Evolutionary conservation across 2,329 filamentous ascomycete genomes (phyloP).

Genomic region (Calonectria hawksworthii): DNA sequence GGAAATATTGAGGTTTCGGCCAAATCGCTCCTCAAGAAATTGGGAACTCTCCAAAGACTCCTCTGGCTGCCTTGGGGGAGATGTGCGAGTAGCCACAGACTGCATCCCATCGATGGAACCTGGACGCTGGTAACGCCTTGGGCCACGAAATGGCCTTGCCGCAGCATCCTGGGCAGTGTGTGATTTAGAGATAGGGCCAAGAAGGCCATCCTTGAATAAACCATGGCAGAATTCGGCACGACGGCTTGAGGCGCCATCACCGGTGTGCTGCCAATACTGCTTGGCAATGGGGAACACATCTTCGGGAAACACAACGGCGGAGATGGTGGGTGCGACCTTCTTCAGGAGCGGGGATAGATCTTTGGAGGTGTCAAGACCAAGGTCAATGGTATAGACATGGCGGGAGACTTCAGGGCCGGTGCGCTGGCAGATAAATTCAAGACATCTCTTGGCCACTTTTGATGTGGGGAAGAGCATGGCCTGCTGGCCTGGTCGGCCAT

Average conservation of each 20-base stretch:
- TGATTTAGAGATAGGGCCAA: conserved; percentile 52
- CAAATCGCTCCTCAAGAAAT: conserved; percentile 95
- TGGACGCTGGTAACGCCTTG: conserved; percentile 81
- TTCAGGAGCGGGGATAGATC: conserved; percentile 65
- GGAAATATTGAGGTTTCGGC: conserved; percentile 86
- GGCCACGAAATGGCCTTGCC: conserved; percentile 72
- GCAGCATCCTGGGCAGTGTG: conserved; percentile 44
- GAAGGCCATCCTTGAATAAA: conserved; percentile 78
- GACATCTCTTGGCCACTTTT: conserved; percentile 78
- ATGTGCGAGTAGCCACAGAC: conserved; percentile 32
- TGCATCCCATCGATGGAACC: conserved; percentile 52
- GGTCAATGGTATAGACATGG: conserved; percentile 70
- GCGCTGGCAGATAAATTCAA: conserved; percentile 77
- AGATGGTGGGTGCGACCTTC: conserved; percentile 72
- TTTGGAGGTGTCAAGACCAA: conserved; percentile 71
- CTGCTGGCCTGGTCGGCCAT: conserved; percentile 73
- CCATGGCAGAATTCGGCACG: conserved; percentile 90
- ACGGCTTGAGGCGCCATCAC: conserved; percentile 92
- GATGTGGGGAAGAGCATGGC: conserved; percentile 88
- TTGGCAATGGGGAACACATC: conserved; percentile 82
- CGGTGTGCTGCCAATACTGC: conserved; percentile 96
- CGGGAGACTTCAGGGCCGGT: conserved; percentile 64
- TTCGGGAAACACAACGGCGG: conserved; percentile 78
- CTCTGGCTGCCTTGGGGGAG: conserved; percentile 43
- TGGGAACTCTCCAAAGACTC: conserved; percentile 76